Conservation (phyloP, 1,139 yeast genomes). For the Meyerozyma smithsonii region DNA sequence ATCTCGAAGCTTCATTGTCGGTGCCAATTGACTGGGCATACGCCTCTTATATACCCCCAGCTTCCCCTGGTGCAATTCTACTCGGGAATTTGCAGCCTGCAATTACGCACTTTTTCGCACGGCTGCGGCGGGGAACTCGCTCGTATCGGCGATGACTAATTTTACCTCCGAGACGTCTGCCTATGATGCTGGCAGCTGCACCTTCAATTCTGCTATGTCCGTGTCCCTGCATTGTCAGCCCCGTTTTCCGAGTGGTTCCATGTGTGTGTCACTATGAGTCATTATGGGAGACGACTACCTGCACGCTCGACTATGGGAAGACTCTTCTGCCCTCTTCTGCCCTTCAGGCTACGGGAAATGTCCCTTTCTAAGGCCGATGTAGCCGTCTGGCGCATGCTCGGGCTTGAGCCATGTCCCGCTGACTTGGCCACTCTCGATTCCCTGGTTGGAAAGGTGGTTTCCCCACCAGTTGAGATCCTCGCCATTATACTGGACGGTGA, state of each 20-base stretch:
- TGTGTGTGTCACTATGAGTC: neutral
- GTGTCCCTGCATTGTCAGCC: too few species aligned
- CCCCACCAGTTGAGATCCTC: slow-evolving; percentile 18
- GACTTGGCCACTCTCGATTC: slow-evolving; percentile 13
- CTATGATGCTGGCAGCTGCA: too few species aligned
- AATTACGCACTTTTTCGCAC: too few species aligned
- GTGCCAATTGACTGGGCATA: neutral
- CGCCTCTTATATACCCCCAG: neutral
- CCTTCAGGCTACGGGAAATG: slow-evolving; percentile 29
- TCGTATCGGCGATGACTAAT: neutral
- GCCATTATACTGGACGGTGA: slow-evolving; percentile 16
- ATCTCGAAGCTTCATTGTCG: neutral
- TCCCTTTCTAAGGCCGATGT: slow-evolving; percentile 39
- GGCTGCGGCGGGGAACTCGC: too few species aligned
- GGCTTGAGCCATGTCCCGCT: slow-evolving; percentile 30
- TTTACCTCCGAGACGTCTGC: too few species aligned
- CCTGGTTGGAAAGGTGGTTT: slow-evolving; percentile 10
- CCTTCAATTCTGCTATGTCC: too few species aligned
- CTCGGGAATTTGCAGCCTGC: too few species aligned
- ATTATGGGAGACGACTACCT: too few species aligned
- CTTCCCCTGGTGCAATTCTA: too few species aligned
- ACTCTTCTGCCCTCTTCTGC: too few species aligned
- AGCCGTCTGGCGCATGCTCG: slow-evolving; percentile 37
- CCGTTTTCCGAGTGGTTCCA: too few species aligned
- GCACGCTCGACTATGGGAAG: too few species aligned